These are phyloP conservation scores for Rhizoctonia solani DNA, from an alignment of 1,284 basidiomycete species.

Conservation along the genomic window DNA sequence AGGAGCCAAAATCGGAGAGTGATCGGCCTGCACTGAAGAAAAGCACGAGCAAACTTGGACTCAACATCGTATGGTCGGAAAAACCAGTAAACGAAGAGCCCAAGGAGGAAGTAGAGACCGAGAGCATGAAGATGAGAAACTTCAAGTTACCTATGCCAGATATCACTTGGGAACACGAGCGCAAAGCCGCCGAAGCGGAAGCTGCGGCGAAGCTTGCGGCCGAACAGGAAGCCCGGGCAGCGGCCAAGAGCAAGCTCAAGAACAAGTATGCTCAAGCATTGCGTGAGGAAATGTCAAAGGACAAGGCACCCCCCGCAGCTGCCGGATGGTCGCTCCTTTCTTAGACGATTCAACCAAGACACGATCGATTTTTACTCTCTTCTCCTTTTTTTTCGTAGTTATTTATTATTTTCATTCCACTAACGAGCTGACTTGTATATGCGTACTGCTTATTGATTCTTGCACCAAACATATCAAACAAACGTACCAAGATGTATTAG, in stretches of 20 bases:
- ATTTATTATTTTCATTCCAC: no score
- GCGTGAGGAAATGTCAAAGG: slow-evolving; percentile 12
- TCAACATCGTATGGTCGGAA: slow-evolving; percentile 31
- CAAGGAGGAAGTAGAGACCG: neutral
- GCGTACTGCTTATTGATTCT: no score
- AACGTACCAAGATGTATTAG: no score
- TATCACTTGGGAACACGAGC: slow-evolving; percentile 27
- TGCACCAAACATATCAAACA: no score
- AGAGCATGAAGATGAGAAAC: slow-evolving; percentile 1
- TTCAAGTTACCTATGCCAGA: slow-evolving; percentile 32
- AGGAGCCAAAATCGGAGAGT: neutral
- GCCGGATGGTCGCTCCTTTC: slow-evolving; percentile 27
- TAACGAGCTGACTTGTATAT: no score
- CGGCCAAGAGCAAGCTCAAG: slow-evolving; percentile 28
- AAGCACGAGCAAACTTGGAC: slow-evolving; percentile 22
- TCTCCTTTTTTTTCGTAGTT: neutral
- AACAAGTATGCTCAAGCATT: slow-evolving; percentile 30
- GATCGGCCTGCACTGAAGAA: slow-evolving; percentile 18
- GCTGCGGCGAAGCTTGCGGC: slow-evolving; percentile 15
- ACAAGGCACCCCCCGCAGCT: slow-evolving; percentile 11
- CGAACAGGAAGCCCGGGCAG: slow-evolving; percentile 16
- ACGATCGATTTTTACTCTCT: neutral
- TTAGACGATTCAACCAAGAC: neutral
- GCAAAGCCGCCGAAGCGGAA: slow-evolving; percentile 26
- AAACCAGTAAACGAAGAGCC: slow-evolving; percentile 25